Percentiles rank a stretch among this genome's conserved stretches.
Evolutionary conservation across 192 early-diverging fungal species (phyloP).

Genomic region (Linnemannia hyalina): DNA sequence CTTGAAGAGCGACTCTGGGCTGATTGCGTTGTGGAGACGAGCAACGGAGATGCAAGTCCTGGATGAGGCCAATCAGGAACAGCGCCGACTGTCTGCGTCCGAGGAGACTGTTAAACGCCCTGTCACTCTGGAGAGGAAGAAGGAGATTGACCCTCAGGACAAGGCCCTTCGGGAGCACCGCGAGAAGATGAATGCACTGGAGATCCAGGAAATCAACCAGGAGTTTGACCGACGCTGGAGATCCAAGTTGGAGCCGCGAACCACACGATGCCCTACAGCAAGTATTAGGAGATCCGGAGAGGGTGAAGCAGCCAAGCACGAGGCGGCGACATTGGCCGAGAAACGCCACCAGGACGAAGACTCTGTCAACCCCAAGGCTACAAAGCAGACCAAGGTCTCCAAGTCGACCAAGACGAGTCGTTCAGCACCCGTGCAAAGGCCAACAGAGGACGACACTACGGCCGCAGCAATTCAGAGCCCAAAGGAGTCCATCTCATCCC

Average conservation of each 20-base stretch:
- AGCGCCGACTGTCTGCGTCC: constrained; percentile 20
- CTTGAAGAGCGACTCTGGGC: constrained; percentile 52
- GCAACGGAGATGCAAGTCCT: constrained; percentile 53
- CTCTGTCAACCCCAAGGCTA: constrained; percentile 4
- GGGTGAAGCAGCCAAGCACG: background rate
- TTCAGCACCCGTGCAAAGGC: background rate
- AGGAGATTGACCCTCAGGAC: constrained; percentile 15
- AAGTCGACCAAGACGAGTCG: constrained; percentile 2
- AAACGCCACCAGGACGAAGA: constrained; percentile 38
- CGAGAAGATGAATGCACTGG: constrained; percentile 34
- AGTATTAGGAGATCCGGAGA: background rate
- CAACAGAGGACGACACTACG: background rate
- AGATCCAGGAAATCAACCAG: constrained; percentile 55
- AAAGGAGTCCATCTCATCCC: background rate
- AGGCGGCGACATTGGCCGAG: background rate
- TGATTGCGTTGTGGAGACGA: constrained; percentile 51
- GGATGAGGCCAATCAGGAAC: constrained; percentile 47
- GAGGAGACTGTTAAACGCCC: constrained; percentile 23
- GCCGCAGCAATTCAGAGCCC: background rate
- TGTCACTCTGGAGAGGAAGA: constrained; percentile 8
- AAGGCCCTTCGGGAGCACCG: constrained; percentile 36
- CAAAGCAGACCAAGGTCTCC: constrained; percentile 26
- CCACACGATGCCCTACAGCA: background rate
- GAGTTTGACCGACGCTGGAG: constrained; percentile 47
- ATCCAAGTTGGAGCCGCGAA: constrained; percentile 18